A percentile compares a stretch with the other conserved stretches of the same genome.
These are phyloP conservation scores for Pseudonitzschia pungens DNA, from an alignment of 108 stramenopile genomes.

Conservation along the genomic window DNA sequence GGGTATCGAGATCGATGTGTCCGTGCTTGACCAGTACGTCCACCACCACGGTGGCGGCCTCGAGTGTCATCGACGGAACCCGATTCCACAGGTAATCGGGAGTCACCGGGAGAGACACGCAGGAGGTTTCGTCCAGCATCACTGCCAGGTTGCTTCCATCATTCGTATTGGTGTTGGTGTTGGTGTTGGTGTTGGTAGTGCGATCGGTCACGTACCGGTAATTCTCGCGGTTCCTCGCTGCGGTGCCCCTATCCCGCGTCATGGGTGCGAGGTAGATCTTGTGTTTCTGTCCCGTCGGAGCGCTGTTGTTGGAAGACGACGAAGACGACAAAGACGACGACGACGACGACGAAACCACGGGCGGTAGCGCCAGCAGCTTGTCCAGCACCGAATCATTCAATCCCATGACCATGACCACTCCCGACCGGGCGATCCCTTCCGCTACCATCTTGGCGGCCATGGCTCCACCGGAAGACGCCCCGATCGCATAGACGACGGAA, in stretches of 20 bases:
- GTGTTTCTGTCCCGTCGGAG: neutral
- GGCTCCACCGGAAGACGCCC: conserved; percentile 50
- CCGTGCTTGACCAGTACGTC: conserved; percentile 17
- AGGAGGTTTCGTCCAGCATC: conserved; percentile 37
- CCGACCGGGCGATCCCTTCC: conserved; percentile 28
- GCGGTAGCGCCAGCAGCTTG: conserved; percentile 7
- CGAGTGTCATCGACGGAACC: conserved; percentile 42
- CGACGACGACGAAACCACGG: neutral
- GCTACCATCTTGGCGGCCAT: conserved; percentile 41
- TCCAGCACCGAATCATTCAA: conserved; percentile 20
- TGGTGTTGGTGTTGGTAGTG: no score
- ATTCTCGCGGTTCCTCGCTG: conserved; percentile 21
- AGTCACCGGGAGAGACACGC: conserved; percentile 46
- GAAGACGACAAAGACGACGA: neutral
- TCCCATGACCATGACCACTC: conserved; percentile 49
- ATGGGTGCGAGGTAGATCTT: conserved; percentile 53
- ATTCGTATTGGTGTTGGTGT: conserved; percentile 6
- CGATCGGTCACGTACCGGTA: conserved; percentile 16
- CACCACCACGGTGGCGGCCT: conserved; percentile 24
- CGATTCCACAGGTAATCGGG: conserved; percentile 36
- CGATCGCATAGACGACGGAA: conserved; percentile 38
- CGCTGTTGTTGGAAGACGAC: no score
- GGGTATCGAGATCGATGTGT: conserved; percentile 29
- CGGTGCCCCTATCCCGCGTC: conserved; percentile 41
- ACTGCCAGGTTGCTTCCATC: neutral